Conservation (phyloP, 2,329 filamentous ascomycete genomes). For the Lecanicillium sp. region DNA sequence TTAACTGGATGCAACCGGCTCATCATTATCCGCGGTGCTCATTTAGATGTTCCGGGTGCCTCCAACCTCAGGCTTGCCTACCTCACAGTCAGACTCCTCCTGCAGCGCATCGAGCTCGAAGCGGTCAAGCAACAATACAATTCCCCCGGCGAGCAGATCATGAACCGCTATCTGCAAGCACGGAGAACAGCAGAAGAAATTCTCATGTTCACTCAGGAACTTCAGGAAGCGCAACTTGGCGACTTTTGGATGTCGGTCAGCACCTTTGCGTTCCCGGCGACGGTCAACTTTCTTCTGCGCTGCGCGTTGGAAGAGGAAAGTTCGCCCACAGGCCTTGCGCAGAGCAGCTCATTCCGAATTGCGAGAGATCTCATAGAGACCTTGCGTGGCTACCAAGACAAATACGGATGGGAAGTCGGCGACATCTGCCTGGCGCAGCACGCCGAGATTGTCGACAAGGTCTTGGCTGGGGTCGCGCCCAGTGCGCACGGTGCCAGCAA, state of each 20-base stretch:
- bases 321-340: constrained; percentile 22
- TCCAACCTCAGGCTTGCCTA: constrained; percentile 45
- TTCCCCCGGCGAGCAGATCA: constrained; percentile 14
- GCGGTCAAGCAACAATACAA: constrained; percentile 21
- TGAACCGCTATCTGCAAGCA: constrained; percentile 30
- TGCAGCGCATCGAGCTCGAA: constrained; percentile 39
- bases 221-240: constrained; percentile 31
- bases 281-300: constrained; percentile 41
- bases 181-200: constrained; percentile 41
- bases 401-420: constrained; percentile 39
- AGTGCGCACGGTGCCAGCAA: constrained; percentile 12
- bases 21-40: constrained; percentile 33
- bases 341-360: constrained; percentile 32
- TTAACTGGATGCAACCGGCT: constrained; percentile 28
- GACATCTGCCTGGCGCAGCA: constrained; percentile 42
- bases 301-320: constrained; percentile 37
- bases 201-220: constrained; percentile 36
- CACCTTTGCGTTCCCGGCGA: constrained; percentile 39
- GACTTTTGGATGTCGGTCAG: constrained; percentile 44
- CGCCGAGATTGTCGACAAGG: constrained; percentile 37
- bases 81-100: constrained; percentile 37
- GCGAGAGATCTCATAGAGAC: constrained; percentile 32
- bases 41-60: constrained; percentile 33
- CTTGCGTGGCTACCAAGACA: constrained; percentile 30
- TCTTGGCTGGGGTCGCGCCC: constrained; percentile 21